Evolutionary conservation across 2,329 filamentous ascomycete species (phyloP).

Genomic region (Pseudogymnoascus sp.): DNA sequence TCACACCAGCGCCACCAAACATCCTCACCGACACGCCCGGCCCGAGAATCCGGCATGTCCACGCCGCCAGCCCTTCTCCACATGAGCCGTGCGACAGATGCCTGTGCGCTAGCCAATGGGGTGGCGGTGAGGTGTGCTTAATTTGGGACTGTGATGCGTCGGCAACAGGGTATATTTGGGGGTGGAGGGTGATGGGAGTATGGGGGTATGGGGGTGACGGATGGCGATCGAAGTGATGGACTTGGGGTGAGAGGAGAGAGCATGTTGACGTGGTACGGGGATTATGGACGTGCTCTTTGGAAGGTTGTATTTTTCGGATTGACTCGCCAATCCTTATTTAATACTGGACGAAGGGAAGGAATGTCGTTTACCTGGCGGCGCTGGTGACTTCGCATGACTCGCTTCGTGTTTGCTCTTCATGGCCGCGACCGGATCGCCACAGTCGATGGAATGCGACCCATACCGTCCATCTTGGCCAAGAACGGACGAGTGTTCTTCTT

Average conservation of each 20-base stretch:
- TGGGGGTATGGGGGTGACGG: background rate
- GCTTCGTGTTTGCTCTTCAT: background rate
- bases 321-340: constrained; percentile 4
- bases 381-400: background rate
- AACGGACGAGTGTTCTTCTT: background rate
- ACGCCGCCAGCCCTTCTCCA: background rate
- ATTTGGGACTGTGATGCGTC: constrained; percentile 8
- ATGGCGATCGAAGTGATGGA: background rate
- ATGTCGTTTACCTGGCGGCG: background rate
- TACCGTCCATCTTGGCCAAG: background rate
- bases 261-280: constrained; percentile 5
- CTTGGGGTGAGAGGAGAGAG: background rate
- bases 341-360: background rate
- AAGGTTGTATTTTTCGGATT: constrained; percentile 6
- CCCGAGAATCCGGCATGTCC: constrained; percentile 8
- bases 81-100: background rate
- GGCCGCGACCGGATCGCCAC: background rate
- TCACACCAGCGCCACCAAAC: background rate
- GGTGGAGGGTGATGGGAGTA: background rate
- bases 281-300: background rate
- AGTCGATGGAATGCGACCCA: background rate
- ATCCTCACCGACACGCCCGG: background rate
- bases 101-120: background rate
- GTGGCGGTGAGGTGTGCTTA: constrained; percentile 6
- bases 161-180: background rate